These are phyloP conservation scores for Tarenaya hassleriana DNA, from an alignment of 345 rosid genomes.

Conservation along the genomic window DNA sequence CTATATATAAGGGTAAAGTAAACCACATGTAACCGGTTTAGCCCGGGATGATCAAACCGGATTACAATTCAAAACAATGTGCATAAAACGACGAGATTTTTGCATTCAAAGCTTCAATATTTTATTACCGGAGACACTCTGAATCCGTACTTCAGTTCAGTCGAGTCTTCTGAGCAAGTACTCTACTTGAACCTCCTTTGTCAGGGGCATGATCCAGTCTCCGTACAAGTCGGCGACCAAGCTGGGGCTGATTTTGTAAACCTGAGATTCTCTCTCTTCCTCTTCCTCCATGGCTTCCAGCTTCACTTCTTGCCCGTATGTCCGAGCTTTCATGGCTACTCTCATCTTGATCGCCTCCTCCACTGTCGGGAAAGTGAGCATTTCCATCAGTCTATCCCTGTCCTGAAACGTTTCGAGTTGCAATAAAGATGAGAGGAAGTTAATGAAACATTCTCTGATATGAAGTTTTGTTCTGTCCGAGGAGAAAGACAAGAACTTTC, in stretches of 20 bases:
- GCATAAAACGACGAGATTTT: too few species aligned
- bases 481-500: background rate
- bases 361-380: slow-evolving; percentile 48
- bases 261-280: slow-evolving; percentile 20
- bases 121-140: too few species aligned
- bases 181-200: slow-evolving; percentile 73
- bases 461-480: background rate
- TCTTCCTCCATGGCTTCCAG: slow-evolving; percentile 19
- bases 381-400: slow-evolving; percentile 37
- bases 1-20: too few species aligned
- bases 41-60: too few species aligned
- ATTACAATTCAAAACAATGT: too few species aligned
- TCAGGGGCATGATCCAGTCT: slow-evolving; percentile 79
- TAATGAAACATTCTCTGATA: background rate
- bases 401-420: slow-evolving; percentile 35
- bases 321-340: slow-evolving; percentile 62
- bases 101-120: too few species aligned
- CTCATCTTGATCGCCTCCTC: slow-evolving; percentile 58
- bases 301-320: slow-evolving; percentile 47
- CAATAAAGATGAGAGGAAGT: background rate
- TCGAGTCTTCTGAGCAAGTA: slow-evolving; percentile 74
- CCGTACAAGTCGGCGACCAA: slow-evolving; percentile 61
- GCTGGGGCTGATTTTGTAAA: slow-evolving; percentile 58
- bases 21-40: too few species aligned
- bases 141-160: slow-evolving; percentile 23